Evolutionary conservation across 257 asterid genomes (phyloP).

Genomic region (Cinchona pubescens): DNA sequence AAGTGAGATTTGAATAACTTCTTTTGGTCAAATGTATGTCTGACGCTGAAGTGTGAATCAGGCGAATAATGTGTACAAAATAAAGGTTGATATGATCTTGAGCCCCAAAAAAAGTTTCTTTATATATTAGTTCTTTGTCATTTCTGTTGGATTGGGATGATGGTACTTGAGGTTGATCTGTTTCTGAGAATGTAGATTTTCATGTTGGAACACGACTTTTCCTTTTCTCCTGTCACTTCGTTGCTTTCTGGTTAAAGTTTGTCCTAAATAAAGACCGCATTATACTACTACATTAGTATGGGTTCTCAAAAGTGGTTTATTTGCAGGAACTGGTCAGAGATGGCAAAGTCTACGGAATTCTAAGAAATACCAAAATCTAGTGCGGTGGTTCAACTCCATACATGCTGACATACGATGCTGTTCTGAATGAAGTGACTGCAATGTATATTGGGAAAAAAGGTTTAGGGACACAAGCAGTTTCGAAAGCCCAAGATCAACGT

Average conservation of each 20-base stretch:
- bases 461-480: conserved; percentile 43
- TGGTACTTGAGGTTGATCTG: not conserved
- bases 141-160: not conserved
- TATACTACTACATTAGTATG: not conserved
- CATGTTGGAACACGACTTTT: not conserved
- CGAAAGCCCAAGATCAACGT: conserved; percentile 55
- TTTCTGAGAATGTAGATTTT: not conserved
- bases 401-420: conserved; percentile 54
- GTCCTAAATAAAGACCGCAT: not conserved
- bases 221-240: not conserved
- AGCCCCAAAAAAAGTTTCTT: not conserved
- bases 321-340: conserved; percentile 71
- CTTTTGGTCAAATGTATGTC: not conserved
- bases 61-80: too few relatives aligned
- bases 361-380: conserved; percentile 78
- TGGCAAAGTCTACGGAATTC: conserved; percentile 91
- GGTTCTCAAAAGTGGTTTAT: conserved; percentile 1
- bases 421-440: conserved; percentile 46
- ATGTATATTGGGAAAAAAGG: conserved; percentile 60
- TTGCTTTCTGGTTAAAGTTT: not conserved
- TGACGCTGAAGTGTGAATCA: not conserved
- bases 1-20: too few relatives aligned
- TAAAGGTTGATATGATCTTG: not conserved
- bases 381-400: conserved; percentile 86
- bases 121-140: not conserved